Evolutionary conservation across 2,329 filamentous ascomycete species (phyloP).

Genomic region (Tolypocladium guangdongense): DNA sequence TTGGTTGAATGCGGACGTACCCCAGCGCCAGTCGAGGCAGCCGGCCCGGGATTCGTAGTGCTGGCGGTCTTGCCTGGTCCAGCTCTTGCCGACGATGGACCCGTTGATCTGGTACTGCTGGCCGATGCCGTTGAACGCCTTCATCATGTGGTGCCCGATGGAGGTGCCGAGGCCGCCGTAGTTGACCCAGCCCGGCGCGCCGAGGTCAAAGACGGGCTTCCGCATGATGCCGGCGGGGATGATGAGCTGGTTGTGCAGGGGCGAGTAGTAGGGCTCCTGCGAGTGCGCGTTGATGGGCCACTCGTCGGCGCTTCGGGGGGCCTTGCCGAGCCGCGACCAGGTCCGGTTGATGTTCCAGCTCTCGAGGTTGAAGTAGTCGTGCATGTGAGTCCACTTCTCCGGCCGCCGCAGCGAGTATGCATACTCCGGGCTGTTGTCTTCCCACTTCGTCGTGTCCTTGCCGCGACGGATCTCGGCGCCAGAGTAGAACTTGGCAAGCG

Average conservation of each 20-base stretch:
- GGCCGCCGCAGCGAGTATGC: background rate
- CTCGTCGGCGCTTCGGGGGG: background rate
- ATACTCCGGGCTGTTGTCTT: background rate
- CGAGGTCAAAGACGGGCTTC: slow-evolving; percentile 3
- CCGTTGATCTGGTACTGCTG: slow-evolving; percentile 30
- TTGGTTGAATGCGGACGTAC: background rate
- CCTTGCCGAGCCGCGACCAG: slow-evolving; percentile 3
- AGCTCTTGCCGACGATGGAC: slow-evolving; percentile 46
- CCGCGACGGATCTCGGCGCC: background rate
- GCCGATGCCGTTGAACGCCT: slow-evolving; percentile 6
- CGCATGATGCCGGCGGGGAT: slow-evolving; percentile 6
- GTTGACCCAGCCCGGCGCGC: slow-evolving; percentile 4
- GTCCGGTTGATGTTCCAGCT: slow-evolving; percentile 1
- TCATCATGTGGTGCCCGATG: slow-evolving; percentile 5
- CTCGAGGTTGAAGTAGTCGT: slow-evolving; percentile 8
- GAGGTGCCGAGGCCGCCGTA: slow-evolving; percentile 7
- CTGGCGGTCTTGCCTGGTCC: background rate
- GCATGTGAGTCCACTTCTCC: slow-evolving; percentile 3
- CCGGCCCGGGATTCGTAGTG: background rate
- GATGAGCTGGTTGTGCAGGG: slow-evolving; percentile 6
- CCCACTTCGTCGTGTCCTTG: background rate
- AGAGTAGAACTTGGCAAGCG: slow-evolving; percentile 2
- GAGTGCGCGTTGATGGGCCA: slow-evolving; percentile 3
- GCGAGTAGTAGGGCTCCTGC: slow-evolving; percentile 2
- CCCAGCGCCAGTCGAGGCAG: slow-evolving; percentile 4